These are phyloP conservation scores for Gossypium davidsonii DNA, from an alignment of 441 rosid genomes.

Conservation along the genomic window DNA sequence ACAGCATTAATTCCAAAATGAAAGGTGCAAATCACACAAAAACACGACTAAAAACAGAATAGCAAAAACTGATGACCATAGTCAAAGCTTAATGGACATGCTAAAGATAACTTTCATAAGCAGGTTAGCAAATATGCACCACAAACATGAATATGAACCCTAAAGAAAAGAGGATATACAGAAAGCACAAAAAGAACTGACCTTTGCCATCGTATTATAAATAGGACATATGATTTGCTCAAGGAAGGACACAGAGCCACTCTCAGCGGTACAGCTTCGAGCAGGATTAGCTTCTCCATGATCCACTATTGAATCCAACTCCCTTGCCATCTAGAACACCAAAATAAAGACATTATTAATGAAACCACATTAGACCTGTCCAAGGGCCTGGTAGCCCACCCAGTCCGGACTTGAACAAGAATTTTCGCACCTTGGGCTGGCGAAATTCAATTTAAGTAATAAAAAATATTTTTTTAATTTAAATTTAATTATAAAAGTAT, in stretches of 20 bases:
- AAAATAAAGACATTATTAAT: not conserved
- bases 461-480: too few species aligned
- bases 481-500: too few species aligned
- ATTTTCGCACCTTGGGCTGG: not conserved
- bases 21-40: not conserved
- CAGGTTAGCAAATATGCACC: not conserved
- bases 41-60: not conserved
- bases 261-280: slow-evolving; percentile 51
- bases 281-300: slow-evolving; percentile 76
- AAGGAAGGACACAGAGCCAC: slow-evolving; percentile 77
- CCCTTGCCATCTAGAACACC: slow-evolving; percentile 85
- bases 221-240: slow-evolving; percentile 72
- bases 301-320: slow-evolving; percentile 88
- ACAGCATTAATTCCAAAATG: not conserved
- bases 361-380: not conserved
- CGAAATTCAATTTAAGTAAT: too few species aligned
- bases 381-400: not conserved
- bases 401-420: not conserved
- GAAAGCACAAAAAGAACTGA: slow-evolving; percentile 30
- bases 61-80: not conserved
- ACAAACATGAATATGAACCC: not conserved
- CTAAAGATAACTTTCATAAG: not conserved
- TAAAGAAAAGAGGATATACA: not conserved
- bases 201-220: slow-evolving; percentile 52
- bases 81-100: not conserved